Evolutionary conservation across 164 flowering plant genomes (phyloP).

Genomic region (Magnolia kwangsiensis): DNA sequence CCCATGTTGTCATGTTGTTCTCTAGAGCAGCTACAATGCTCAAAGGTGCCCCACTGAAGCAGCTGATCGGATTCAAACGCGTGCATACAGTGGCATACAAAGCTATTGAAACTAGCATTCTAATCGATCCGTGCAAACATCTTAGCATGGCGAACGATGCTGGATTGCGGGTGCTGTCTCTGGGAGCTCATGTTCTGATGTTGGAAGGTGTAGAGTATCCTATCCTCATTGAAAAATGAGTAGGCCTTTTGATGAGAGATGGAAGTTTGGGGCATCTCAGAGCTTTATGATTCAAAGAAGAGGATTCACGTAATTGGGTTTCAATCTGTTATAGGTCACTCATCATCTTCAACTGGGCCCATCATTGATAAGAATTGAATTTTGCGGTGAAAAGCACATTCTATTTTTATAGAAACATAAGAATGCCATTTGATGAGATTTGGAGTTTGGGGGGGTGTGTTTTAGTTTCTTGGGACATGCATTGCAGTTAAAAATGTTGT

Average conservation of each 20-base stretch:
- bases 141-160: slow-evolving; percentile 54
- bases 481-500: too few relatives aligned
- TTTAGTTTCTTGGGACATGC: too few relatives aligned
- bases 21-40: slow-evolving; percentile 28
- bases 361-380: not conserved
- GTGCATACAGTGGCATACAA: slow-evolving; percentile 36
- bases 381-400: too few relatives aligned
- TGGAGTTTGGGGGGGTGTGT: too few relatives aligned
- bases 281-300: too few relatives aligned
- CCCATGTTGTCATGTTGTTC: slow-evolving; percentile 70
- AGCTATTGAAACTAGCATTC: slow-evolving; percentile 41
- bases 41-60: slow-evolving; percentile 56
- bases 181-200: slow-evolving; percentile 56
- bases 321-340: not conserved
- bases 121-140: slow-evolving; percentile 75
- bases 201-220: slow-evolving; percentile 45
- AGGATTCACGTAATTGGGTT: not conserved
- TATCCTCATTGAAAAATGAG: slow-evolving; percentile 29
- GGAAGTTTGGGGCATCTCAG: not conserved
- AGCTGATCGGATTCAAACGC: slow-evolving; percentile 67
- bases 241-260: not conserved
- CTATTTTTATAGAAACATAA: too few relatives aligned
- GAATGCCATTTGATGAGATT: too few relatives aligned
- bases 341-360: not conserved
- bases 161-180: slow-evolving; percentile 54